Base-by-base conservation (phyloP, 805 yeast genomes). In the Wickerhamiella musiphila region DNA sequence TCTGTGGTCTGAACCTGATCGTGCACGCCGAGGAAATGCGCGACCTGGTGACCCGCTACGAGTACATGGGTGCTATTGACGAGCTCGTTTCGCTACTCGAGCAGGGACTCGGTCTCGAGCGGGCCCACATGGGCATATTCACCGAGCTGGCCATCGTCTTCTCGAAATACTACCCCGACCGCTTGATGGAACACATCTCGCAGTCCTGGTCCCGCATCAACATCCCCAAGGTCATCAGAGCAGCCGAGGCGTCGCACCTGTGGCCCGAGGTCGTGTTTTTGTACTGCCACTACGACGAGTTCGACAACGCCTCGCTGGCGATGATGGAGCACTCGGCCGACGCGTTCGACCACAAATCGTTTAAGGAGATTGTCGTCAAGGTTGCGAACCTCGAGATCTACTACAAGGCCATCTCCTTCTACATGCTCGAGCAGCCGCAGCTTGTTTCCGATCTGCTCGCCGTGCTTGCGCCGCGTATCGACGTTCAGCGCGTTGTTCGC, bases 61-160 rank as follows among this genome's bases (percentile, higher is more conserved):
- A 90, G 60, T 64, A 68, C 52, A 70, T 76, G 44, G 98, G 98
- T 27, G 81, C 82, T 58, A 84, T 84, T 60, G 78, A 73, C 43
- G 94, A 90, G 63, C 66, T 90, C 43, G 79, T 86, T 41, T 71
- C 94, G 12, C 68, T 90, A 48, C 82, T 90, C 48, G 98, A 90
- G 58, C 86, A 83, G 47, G 96, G 96, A 43, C 67, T 90, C 38
- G 92, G 94, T 26, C 67, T 90, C 45, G 98, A 90, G 64, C 78
- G 98, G 56, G 98, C 98, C 23, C 98, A 90, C 54, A 90, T 90
- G 98, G 98, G 96, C 46, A 86, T 90, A 95, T 90, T 90, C 56
- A 90, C 98, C 8, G 95, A 84, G 58, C 67, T 90, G 47, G 94
- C 96, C 15, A 66, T 79, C 29, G 64, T 90, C 45, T 90, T 86